A percentile compares a stretch with the other conserved stretches of the same genome.
These are phyloP conservation scores for Phytophthora tubulina DNA, from an alignment of 352 stramenopile species.

Conservation along the genomic window DNA sequence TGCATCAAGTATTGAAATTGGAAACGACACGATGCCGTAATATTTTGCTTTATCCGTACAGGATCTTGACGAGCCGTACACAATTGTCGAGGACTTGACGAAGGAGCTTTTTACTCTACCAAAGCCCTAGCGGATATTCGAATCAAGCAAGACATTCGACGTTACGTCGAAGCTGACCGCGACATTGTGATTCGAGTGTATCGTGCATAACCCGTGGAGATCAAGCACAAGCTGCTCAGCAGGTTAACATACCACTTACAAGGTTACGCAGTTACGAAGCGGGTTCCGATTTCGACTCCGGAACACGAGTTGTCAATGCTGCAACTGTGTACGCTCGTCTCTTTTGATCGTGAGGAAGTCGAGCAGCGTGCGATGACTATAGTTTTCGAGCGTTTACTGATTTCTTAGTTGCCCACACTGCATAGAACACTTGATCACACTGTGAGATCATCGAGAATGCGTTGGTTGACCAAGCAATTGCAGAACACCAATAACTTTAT, in stretches of 20 bases:
- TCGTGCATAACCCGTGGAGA: slow-evolving; percentile 14
- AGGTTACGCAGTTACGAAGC: slow-evolving; percentile 27
- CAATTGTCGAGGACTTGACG: slow-evolving; percentile 27
- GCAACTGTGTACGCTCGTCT: slow-evolving; percentile 25
- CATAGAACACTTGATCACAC: slow-evolving; percentile 17
- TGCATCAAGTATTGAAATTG: too few relatives aligned
- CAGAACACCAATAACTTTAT: too few relatives aligned
- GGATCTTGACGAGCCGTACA: slow-evolving; percentile 18
- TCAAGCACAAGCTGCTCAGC: slow-evolving; percentile 26
- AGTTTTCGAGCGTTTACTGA: slow-evolving; percentile 22
- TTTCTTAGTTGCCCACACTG: slow-evolving; percentile 21
- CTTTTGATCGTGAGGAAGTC: slow-evolving; percentile 9
- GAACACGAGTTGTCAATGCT: slow-evolving; percentile 18
- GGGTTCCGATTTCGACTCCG: background rate
- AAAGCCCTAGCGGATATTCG: slow-evolving; percentile 28
- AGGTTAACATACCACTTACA: slow-evolving; percentile 20
- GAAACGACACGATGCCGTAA: background rate
- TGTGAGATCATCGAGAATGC: slow-evolving; percentile 27
- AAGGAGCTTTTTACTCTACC: slow-evolving; percentile 31
- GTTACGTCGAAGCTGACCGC: slow-evolving; percentile 21
- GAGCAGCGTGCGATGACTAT: background rate
- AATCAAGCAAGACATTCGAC: slow-evolving; percentile 28
- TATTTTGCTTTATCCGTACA: background rate
- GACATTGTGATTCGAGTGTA: slow-evolving; percentile 23
- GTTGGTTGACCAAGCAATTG: slow-evolving; percentile 10